Percentiles rank a stretch among this genome's conserved stretches.
Conservation (phyloP, 2,329 filamentous ascomycete species). For the Pyrenochaeta sp. region DNA sequence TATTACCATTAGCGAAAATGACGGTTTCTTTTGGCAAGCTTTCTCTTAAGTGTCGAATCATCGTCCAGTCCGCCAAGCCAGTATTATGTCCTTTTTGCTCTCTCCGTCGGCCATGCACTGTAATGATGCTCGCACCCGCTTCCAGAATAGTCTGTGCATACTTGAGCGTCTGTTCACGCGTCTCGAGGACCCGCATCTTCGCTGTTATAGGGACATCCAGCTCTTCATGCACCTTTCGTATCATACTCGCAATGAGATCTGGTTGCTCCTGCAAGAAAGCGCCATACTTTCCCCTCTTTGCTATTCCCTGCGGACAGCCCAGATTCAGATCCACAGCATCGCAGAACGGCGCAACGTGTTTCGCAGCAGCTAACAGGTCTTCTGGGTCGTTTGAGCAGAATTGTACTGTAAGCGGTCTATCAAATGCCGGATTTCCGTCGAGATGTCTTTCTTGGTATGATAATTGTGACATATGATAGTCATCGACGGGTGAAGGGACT, state of each 20-base stretch:
- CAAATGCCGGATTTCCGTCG: conserved; percentile 84
- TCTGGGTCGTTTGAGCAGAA: conserved; percentile 92
- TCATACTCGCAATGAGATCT: conserved; percentile 80
- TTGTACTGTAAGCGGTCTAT: conserved; percentile 92
- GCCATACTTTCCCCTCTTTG: conserved; percentile 87
- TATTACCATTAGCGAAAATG: conserved; percentile 96
- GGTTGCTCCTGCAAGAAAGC: conserved; percentile 95
- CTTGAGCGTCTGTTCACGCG: conserved; percentile 82
- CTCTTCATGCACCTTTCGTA: conserved; percentile 81
- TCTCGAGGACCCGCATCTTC: conserved; percentile 91
- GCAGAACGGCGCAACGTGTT: conserved; percentile 82
- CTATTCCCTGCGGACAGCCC: conserved; percentile 96
- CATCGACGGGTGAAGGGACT: conserved; percentile 44
- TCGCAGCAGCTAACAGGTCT: conserved; percentile 81
- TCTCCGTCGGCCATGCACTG: conserved; percentile 85
- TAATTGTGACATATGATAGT: conserved; percentile 45
- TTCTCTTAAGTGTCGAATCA: conserved; percentile 82
- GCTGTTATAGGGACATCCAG: conserved; percentile 88
- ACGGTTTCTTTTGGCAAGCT: conserved; percentile 87
- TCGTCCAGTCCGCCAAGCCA: conserved; percentile 89
- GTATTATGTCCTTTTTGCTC: conserved; percentile 98
- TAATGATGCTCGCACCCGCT: conserved; percentile 91
- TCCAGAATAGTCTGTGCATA: conserved; percentile 88
- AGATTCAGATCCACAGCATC: conserved; percentile 96
- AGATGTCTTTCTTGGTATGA: conserved; percentile 56